Conservation (phyloP, 2,329 filamentous ascomycete genomes). For the Clonostachys chloroleuca region DNA sequence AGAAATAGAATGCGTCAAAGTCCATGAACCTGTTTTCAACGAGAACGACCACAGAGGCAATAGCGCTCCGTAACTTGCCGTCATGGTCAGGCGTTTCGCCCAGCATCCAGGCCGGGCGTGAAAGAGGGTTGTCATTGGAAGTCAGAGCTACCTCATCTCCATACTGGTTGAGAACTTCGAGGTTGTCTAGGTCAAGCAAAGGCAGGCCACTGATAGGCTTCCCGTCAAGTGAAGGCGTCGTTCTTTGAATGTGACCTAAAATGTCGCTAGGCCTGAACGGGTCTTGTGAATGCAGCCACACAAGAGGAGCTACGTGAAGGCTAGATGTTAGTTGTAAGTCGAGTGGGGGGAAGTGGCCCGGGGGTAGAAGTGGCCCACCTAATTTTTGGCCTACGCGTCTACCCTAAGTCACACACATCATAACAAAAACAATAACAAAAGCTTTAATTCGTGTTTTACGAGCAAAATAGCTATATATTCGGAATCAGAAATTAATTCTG, state of each 20-base stretch:
- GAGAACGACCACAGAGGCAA: slow-evolving; percentile 17
- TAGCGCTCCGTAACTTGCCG: slow-evolving; percentile 13
- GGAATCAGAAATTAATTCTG: too few relatives aligned
- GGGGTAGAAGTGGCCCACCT: too few relatives aligned
- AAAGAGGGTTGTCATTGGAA: slow-evolving; percentile 13
- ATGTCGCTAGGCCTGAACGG: slow-evolving; percentile 19
- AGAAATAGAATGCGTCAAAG: slow-evolving; percentile 21
- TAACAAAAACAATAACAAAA: too few relatives aligned
- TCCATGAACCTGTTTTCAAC: slow-evolving; percentile 10
- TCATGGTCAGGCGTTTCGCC: slow-evolving; percentile 13
- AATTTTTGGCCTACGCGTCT: too few relatives aligned
- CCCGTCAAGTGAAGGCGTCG: slow-evolving; percentile 11
- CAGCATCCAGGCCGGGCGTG: slow-evolving; percentile 13
- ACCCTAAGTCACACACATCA: too few relatives aligned
- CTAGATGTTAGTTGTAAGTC: neutral
- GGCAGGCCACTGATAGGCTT: slow-evolving; percentile 9
- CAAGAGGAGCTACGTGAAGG: slow-evolving; percentile 14
- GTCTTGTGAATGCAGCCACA: slow-evolving; percentile 24
- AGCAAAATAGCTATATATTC: too few relatives aligned
- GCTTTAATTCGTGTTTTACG: too few relatives aligned
- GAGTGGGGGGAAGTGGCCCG: too few relatives aligned
- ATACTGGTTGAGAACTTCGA: slow-evolving; percentile 13
- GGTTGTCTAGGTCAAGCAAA: slow-evolving; percentile 15
- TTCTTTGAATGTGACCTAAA: slow-evolving; percentile 19
- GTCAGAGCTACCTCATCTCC: slow-evolving; percentile 14